Percentiles rank a stretch among this genome's conserved stretches.
Conservation (phyloP, 768 basidiomycete species). For the Russula olivacea region DNA sequence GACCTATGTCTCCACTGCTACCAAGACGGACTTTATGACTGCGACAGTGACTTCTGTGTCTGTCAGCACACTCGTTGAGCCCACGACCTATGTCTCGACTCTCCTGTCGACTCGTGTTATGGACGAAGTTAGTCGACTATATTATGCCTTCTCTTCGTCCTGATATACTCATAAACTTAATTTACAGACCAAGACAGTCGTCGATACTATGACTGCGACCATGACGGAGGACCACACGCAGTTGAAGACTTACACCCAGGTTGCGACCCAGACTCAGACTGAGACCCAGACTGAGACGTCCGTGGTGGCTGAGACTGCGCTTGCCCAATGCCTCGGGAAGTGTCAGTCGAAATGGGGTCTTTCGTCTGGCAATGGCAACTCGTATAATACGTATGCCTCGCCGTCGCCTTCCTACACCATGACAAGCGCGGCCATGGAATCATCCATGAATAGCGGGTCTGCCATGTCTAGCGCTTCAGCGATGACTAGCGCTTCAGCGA, state of each 20-base stretch:
- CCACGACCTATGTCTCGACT: constrained; percentile 52
- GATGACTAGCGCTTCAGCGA: too few relatives aligned
- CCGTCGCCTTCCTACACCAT: constrained; percentile 25
- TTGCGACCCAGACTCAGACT: constrained; percentile 32
- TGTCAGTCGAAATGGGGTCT: constrained; percentile 57
- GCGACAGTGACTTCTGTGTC: constrained; percentile 46
- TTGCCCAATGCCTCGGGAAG: constrained; percentile 50
- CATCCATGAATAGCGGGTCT: background rate
- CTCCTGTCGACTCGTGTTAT: constrained; percentile 51
- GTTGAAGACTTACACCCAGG: constrained; percentile 42
- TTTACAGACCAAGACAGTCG: constrained; percentile 50
- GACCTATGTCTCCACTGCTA: constrained; percentile 41
- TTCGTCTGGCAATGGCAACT: constrained; percentile 46
- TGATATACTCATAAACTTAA: background rate
- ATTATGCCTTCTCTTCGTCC: background rate
- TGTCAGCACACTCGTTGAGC: constrained; percentile 44
- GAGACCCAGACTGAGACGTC: constrained; percentile 43
- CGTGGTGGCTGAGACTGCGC: constrained; percentile 43
- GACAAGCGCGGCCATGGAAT: background rate
- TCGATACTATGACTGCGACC: constrained; percentile 51
- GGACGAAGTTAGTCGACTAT: constrained; percentile 45
- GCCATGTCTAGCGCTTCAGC: background rate
- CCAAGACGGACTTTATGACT: constrained; percentile 41
- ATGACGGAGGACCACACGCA: constrained; percentile 44
- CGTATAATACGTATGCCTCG: constrained; percentile 39